phyloP scores from a whole-genome alignment of 31 red algal genomes.

The Asparagopsis taxiformis region DNA sequence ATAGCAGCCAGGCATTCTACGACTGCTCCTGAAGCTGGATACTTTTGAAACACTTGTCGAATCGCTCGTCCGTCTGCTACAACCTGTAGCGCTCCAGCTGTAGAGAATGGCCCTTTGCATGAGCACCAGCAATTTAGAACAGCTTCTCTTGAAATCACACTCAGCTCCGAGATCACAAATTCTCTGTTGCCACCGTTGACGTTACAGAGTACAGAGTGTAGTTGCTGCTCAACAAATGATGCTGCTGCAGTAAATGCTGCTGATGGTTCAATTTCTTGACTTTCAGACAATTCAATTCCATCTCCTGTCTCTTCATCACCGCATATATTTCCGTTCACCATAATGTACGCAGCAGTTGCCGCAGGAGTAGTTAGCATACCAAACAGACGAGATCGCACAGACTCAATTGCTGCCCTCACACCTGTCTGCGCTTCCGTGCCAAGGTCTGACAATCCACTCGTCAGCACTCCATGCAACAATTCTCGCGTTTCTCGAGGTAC shows the following conservation, averaged over 20 bases:
- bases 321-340: neutral
- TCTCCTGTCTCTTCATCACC: neutral
- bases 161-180: slow-evolving; percentile 51
- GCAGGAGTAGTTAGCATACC: slow-evolving; percentile 31
- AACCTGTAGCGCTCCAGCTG: slow-evolving; percentile 45
- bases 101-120: slow-evolving; percentile 20
- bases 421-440: slow-evolving; percentile 55
- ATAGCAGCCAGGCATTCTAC: slow-evolving; percentile 51
- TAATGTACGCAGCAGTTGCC: slow-evolving; percentile 16
- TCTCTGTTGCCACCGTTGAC: slow-evolving; percentile 36
- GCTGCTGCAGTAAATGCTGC: slow-evolving; percentile 29
- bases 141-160: slow-evolving; percentile 28
- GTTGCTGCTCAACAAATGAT: slow-evolving; percentile 45
- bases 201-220: slow-evolving; percentile 32
- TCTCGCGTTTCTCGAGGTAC: slow-evolving; percentile 52
- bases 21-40: slow-evolving; percentile 3
- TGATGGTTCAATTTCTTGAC: slow-evolving; percentile 32
- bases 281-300: neutral
- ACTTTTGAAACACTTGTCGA: slow-evolving; percentile 28
- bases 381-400: slow-evolving; percentile 34
- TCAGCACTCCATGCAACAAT: slow-evolving; percentile 35
- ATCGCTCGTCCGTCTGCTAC: slow-evolving; percentile 50
- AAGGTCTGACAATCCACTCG: slow-evolving; percentile 34
- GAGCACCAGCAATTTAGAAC: slow-evolving; percentile 57
- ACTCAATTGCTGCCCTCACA: slow-evolving; percentile 26